These are phyloP conservation scores for Globisporangium echinulatum DNA, from an alignment of 352 stramenopile species.

Conservation along the genomic window DNA sequence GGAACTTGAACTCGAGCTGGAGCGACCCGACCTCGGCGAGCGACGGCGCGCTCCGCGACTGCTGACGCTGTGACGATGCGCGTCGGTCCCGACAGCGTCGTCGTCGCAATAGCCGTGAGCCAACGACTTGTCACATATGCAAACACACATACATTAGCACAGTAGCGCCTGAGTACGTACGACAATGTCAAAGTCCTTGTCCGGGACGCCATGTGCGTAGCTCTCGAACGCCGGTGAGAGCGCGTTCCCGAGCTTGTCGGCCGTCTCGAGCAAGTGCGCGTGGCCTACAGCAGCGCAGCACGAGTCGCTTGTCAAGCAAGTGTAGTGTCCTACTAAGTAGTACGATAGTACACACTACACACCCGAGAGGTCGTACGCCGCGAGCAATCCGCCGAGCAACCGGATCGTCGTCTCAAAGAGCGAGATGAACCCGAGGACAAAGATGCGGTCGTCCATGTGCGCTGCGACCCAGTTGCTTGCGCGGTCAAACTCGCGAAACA, in stretches of 20 bases:
- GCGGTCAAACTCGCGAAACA: conserved; percentile 74
- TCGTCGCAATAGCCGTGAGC: no score
- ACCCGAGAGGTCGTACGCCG: conserved; percentile 61
- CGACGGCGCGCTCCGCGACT: conserved; percentile 28
- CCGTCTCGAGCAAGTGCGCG: conserved; percentile 45
- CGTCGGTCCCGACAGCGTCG: no score
- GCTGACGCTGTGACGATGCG: conserved; percentile 21
- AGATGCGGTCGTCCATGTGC: conserved; percentile 67
- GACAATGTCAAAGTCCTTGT: conserved; percentile 63
- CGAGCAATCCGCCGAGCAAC: conserved; percentile 62
- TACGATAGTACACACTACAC: not conserved
- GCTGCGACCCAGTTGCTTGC: conserved; percentile 56
- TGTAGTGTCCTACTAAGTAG: not conserved
- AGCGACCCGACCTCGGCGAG: conserved; percentile 64
- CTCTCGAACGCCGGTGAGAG: conserved; percentile 51
- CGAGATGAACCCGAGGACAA: conserved; percentile 53
- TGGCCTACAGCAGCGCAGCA: conserved; percentile 21
- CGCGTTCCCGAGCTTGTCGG: conserved; percentile 54
- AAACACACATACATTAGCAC: no score
- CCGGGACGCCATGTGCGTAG: conserved; percentile 46
- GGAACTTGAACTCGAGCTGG: conserved; percentile 82
- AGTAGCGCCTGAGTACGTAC: conserved; percentile 13
- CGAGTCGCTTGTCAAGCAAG: no score
- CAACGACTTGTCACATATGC: no score
- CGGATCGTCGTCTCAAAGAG: conserved; percentile 83